These are phyloP conservation scores for Mucuna pruriens DNA, from an alignment of 306 rosid species.

Conservation along the genomic window DNA sequence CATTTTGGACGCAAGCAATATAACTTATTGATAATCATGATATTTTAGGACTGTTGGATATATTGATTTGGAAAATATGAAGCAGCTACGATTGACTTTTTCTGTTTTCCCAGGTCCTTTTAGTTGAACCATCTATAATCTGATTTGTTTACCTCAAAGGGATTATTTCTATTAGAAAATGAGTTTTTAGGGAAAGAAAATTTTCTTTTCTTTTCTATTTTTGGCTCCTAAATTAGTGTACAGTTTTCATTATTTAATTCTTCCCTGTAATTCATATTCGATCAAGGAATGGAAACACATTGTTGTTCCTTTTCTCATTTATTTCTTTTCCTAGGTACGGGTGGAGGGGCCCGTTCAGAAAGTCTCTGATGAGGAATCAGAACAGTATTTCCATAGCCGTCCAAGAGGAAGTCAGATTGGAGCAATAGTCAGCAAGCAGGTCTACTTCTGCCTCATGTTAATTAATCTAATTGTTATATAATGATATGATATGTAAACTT, in stretches of 20 bases:
- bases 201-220: background rate
- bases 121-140: background rate
- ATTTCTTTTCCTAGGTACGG: conserved; percentile 63
- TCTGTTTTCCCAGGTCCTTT: background rate
- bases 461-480: conserved; percentile 14
- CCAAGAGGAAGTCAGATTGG: conserved; percentile 98
- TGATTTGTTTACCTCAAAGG: background rate
- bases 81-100: background rate
- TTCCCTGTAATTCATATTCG: background rate
- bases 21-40: conserved; percentile 22
- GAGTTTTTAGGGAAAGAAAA: background rate
- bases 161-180: background rate
- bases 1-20: conserved; percentile 13
- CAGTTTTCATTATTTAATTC: background rate
- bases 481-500: conserved; percentile 21
- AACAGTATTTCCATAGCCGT: conserved; percentile 91
- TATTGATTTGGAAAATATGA: background rate
- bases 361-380: conserved; percentile 89
- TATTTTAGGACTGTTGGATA: conserved; percentile 21
- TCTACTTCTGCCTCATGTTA: conserved; percentile 45
- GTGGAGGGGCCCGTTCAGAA: conserved; percentile 89
- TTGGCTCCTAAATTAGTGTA: background rate
- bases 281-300: background rate
- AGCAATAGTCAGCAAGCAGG: conserved; percentile 98
- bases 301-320: conserved; percentile 5